Evolutionary conservation across 345 rosid species (phyloP).

Genomic region (Euphorbia peplus): DNA sequence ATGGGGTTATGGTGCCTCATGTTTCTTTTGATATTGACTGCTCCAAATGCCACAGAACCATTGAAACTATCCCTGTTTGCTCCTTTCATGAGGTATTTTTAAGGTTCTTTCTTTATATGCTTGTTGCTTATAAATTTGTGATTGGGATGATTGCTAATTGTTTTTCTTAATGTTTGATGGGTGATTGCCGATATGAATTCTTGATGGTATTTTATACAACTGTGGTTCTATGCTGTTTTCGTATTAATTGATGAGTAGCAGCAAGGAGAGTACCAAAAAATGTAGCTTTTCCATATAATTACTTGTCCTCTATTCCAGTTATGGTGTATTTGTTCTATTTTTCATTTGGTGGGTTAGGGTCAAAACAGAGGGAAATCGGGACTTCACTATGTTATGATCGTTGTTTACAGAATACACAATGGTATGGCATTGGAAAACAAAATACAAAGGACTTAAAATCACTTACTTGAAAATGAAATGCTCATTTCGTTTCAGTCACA

Average conservation of each 20-base stretch:
- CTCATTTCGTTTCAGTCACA: background rate
- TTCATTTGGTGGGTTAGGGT: background rate
- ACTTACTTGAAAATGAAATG: background rate
- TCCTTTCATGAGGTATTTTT: slow-evolving; percentile 67
- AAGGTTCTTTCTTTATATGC: background rate
- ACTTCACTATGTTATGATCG: background rate
- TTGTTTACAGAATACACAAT: slow-evolving; percentile 1
- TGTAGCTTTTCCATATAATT: background rate
- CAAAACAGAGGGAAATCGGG: background rate
- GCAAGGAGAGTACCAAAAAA: background rate
- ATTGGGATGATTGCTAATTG: background rate
- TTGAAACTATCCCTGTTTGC: slow-evolving; percentile 57
- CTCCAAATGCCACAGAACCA: slow-evolving; percentile 36
- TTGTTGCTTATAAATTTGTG: background rate
- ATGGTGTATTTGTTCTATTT: background rate
- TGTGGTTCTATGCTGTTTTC: background rate
- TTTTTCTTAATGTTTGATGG: background rate
- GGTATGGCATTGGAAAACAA: background rate
- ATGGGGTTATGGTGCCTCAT: slow-evolving; percentile 42
- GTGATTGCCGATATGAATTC: background rate
- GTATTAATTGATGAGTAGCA: background rate
- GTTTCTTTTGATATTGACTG: slow-evolving; percentile 69
- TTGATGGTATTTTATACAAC: too few species aligned
- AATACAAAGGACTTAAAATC: background rate
- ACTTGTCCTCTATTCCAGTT: background rate